A percentile compares a stretch with the other conserved stretches of the same genome.
phyloP scores from a whole-genome alignment of 2,329 filamentous ascomycete genomes.

The Orbilia ellipsospora region DNA sequence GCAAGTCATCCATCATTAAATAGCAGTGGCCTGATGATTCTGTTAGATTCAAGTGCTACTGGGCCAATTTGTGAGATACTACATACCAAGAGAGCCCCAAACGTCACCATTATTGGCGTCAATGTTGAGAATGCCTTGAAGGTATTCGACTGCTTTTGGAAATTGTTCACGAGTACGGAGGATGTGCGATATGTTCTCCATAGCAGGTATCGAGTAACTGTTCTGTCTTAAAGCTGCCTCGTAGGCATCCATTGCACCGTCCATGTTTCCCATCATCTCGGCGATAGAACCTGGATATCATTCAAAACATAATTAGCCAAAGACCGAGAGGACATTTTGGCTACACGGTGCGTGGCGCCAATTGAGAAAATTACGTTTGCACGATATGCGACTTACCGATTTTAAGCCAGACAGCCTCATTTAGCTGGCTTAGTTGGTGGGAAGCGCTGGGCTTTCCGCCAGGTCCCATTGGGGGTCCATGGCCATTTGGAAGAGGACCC shows the following conservation, averaged over 20 bases:
- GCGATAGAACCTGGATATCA: constrained; percentile 76
- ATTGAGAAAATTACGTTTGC: constrained; percentile 30
- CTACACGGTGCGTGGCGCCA: constrained; percentile 23
- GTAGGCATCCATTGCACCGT: constrained; percentile 89
- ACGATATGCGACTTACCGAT: constrained; percentile 74
- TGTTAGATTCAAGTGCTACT: constrained; percentile 51
- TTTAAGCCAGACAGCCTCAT: constrained; percentile 90
- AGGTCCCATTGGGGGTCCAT: constrained; percentile 67
- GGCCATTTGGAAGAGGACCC: constrained; percentile 70
- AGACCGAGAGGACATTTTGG: constrained; percentile 7
- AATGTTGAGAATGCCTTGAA: constrained; percentile 89
- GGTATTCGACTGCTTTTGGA: constrained; percentile 90
- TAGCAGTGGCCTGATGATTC: constrained; percentile 83
- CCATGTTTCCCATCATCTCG: constrained; percentile 86
- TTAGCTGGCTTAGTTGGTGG: constrained; percentile 80
- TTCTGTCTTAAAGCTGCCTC: constrained; percentile 90
- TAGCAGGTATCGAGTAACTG: constrained; percentile 84
- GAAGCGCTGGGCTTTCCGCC: constrained; percentile 71
- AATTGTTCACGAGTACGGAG: constrained; percentile 93
- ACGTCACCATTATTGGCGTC: constrained; percentile 91
- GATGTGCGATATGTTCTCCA: constrained; percentile 94
- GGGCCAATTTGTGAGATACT: constrained; percentile 3
- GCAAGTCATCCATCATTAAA: constrained; percentile 97
- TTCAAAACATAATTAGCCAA: constrained; percentile 28
- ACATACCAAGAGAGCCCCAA: constrained; percentile 90